Evolutionary conservation across 768 basidiomycete species (phyloP), one percentile per base, ranked within the genome.

Genomic region (Boletus subparvulus): DNA sequence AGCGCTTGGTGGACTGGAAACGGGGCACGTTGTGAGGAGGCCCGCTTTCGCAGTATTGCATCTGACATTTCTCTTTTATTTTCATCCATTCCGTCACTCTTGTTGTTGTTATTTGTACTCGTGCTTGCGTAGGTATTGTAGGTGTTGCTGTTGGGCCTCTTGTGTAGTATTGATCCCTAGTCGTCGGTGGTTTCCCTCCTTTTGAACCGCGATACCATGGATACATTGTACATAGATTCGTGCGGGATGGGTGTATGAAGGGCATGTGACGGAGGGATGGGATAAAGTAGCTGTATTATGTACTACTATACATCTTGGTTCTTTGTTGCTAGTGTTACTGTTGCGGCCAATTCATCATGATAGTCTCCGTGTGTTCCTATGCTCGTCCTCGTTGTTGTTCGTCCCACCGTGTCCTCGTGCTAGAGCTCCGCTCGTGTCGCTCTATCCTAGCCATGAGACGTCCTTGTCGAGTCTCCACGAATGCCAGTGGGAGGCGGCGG

Each of bases 1-100:
- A 84, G 81, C 86, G 85, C 51, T 64, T 76, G 4, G 87, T 89
- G 1, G 90, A 92, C 64, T 84, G 78, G 70, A 71, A 80, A 52
- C 73, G 86, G 8, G 72, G 58, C 5, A 61, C 61, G n/a, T 56
- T 70, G 59, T 67, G 46, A 60, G 3, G 46, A 21, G 14, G 14
- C 21, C 8, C 10, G 30, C 44, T 14, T 7, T 21, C 14, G 12
- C 12, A 3, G 8, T 17, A 26, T 45, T 17, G 10, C 17, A 17
- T 14, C 11, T 28, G 26, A 24, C 12, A 26, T 48, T 3, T 51
- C 16, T 24, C 30, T 13, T 17, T 47, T 19, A 21, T 30, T 19
- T 24, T 8, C 3, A 8, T 32, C 9, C 30, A 10, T 32, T 9
- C 28, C 30, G 26, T 17, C 17, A 3, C 14, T 26, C 16, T 32